Evolutionary conservation across 176 grass and related monocot genomes (phyloP).

Genomic region (Pontederia paniculata): DNA sequence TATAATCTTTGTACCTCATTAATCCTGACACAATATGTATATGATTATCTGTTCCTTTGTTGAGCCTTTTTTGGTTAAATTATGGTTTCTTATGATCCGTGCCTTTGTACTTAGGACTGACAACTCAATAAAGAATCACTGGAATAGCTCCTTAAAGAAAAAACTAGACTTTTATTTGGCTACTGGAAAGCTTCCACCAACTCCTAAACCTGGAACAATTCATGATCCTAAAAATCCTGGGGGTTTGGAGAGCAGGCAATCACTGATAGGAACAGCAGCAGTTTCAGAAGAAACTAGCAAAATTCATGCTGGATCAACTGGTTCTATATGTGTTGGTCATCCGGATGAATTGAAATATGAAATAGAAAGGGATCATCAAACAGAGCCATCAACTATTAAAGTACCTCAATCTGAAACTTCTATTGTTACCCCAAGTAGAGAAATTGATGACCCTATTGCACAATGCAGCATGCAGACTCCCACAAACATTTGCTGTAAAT

Average conservation of each 20-base stretch:
- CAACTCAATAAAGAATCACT: slow-evolving; percentile 99
- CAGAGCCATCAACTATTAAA: slow-evolving; percentile 24
- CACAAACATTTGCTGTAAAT: not conserved
- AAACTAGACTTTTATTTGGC: slow-evolving; percentile 49
- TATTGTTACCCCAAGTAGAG: slow-evolving; percentile 15
- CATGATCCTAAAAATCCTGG: slow-evolving; percentile 37
- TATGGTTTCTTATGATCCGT: slow-evolving; percentile 1
- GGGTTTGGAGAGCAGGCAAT: slow-evolving; percentile 10
- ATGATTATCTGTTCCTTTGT: not conserved
- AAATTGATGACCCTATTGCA: slow-evolving; percentile 29
- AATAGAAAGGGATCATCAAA: slow-evolving; percentile 20
- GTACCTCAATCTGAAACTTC: slow-evolving; percentile 16
- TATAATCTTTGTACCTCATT: too few species aligned
- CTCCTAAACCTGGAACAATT: slow-evolving; percentile 19
- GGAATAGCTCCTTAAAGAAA: slow-evolving; percentile 98
- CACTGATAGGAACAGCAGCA: slow-evolving; percentile 34
- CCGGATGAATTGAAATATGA: slow-evolving; percentile 19
- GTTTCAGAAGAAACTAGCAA: slow-evolving; percentile 18
- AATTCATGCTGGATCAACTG: slow-evolving; percentile 20
- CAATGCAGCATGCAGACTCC: slow-evolving; percentile 14
- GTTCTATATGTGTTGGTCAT: slow-evolving; percentile 19
- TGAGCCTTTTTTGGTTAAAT: not conserved
- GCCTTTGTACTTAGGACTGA: slow-evolving; percentile 60
- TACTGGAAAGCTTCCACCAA: slow-evolving; percentile 26
- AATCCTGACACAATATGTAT: too few species aligned